These are phyloP conservation scores for Scytalidium sp. DNA, from an alignment of 2,329 filamentous ascomycete species.

Conservation along the genomic window DNA sequence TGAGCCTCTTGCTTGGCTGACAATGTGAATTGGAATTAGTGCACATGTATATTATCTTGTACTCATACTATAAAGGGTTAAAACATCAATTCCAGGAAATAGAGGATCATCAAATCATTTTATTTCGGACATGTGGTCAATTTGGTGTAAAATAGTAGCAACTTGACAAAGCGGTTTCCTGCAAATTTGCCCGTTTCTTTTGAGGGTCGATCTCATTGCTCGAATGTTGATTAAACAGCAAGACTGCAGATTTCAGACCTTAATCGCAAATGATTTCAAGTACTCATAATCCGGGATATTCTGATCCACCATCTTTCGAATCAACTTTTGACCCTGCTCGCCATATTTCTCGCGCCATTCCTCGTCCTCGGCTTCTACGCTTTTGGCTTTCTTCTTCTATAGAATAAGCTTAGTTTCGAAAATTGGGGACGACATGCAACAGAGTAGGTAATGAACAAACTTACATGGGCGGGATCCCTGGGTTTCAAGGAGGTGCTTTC, in stretches of 20 bases:
- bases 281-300: conserved; percentile 78
- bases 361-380: conserved; percentile 62
- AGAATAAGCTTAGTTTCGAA: neutral
- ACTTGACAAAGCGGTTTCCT: too few relatives aligned
- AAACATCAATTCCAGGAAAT: neutral
- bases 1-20: neutral
- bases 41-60: neutral
- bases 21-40: neutral
- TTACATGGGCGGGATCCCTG: conserved; percentile 59
- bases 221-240: too few relatives aligned
- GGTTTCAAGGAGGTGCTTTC: conserved; percentile 74
- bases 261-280: conserved; percentile 72
- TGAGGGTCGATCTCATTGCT: too few relatives aligned
- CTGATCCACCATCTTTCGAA: conserved; percentile 67
- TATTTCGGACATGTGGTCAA: too few relatives aligned
- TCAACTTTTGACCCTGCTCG: conserved; percentile 65
- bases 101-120: neutral
- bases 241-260: conserved; percentile 43
- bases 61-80: neutral
- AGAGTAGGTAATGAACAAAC: conserved; percentile 20
- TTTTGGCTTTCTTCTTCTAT: conserved; percentile 56
- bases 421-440: neutral
- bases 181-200: too few relatives aligned
- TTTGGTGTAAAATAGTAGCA: too few relatives aligned
- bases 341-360: conserved; percentile 77